A percentile compares a stretch with the other conserved stretches of the same genome.
Evolutionary conservation across 495 filamentous ascomycete species (phyloP).

Genomic region (Lepraria neglecta): DNA sequence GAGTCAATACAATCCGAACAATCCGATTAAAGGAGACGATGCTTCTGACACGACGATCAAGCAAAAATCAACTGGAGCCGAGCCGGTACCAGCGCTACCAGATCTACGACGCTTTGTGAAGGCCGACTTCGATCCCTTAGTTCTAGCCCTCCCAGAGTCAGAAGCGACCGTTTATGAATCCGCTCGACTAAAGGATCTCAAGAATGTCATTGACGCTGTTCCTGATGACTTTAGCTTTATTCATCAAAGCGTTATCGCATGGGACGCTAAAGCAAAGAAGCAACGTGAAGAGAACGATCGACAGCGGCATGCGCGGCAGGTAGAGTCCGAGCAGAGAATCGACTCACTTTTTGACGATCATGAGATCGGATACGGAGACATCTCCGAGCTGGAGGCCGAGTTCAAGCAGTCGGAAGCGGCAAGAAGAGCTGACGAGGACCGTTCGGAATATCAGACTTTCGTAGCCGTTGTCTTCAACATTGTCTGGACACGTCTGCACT

Average conservation of each 20-base stretch:
- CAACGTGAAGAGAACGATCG: slow-evolving; percentile 42
- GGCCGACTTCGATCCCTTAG: slow-evolving; percentile 29
- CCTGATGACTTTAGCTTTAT: slow-evolving; percentile 49
- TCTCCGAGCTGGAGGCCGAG: slow-evolving; percentile 53
- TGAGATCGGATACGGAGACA: slow-evolving; percentile 57
- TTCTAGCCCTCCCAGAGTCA: slow-evolving; percentile 20
- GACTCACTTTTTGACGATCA: slow-evolving; percentile 54
- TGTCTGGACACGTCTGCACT: slow-evolving; percentile 46
- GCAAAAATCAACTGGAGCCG: slow-evolving; percentile 6
- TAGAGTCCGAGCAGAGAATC: slow-evolving; percentile 49
- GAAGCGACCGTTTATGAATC: slow-evolving; percentile 16
- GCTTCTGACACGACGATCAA: not conserved
- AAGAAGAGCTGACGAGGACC: slow-evolving; percentile 49
- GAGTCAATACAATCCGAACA: slow-evolving; percentile 13
- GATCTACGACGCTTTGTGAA: slow-evolving; percentile 28
- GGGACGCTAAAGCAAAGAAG: slow-evolving; percentile 42
- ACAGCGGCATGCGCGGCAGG: slow-evolving; percentile 46
- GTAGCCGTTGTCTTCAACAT: slow-evolving; percentile 47
- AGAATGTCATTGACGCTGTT: slow-evolving; percentile 23
- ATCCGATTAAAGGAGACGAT: not conserved
- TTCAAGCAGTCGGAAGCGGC: slow-evolving; percentile 51
- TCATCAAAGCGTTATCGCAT: slow-evolving; percentile 37
- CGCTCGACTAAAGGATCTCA: slow-evolving; percentile 20
- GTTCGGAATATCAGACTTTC: slow-evolving; percentile 49
- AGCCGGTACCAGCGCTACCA: slow-evolving; percentile 9